A percentile compares a stretch with the other conserved stretches of the same genome.
phyloP scores from a whole-genome alignment of 768 basidiomycete genomes.

The Podaxis mareebaensis region DNA sequence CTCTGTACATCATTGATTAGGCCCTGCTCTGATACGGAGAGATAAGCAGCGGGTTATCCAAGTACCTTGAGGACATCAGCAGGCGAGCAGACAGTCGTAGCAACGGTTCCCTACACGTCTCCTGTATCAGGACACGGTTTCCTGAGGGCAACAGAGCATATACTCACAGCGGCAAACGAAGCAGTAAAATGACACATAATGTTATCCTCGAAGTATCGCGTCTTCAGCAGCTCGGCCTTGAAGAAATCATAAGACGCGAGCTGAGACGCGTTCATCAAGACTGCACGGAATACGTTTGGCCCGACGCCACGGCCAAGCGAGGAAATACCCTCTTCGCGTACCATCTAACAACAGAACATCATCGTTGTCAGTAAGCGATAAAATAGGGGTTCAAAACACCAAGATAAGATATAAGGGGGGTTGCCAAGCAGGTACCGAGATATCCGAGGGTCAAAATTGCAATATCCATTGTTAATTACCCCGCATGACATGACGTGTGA shows the following conservation, averaged over 20 bases:
- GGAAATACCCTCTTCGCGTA: constrained; percentile 79
- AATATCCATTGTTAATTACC: constrained; percentile 9
- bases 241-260: constrained; percentile 95
- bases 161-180: constrained; percentile 77
- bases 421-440: constrained; percentile 4
- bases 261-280: constrained; percentile 92
- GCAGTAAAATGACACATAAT: constrained; percentile 83
- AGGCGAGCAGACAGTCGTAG: constrained; percentile 87
- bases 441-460: neutral
- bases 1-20: constrained; percentile 39
- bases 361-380: constrained; percentile 13
- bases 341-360: constrained; percentile 55
- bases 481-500: constrained; percentile 18
- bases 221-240: constrained; percentile 79
- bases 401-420: constrained; percentile 4
- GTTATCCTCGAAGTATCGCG: constrained; percentile 75
- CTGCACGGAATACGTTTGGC: constrained; percentile 84
- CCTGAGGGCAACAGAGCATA: neutral
- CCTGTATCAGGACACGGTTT: neutral
- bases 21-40: neutral
- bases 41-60: neutral
- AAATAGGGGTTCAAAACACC: constrained; percentile 3
- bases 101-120: constrained; percentile 69
- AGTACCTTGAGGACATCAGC: constrained; percentile 80
- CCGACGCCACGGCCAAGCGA: constrained; percentile 76